Conservation (phyloP, 768 basidiomycete species). For the Leccinum longicurvipes region DNA sequence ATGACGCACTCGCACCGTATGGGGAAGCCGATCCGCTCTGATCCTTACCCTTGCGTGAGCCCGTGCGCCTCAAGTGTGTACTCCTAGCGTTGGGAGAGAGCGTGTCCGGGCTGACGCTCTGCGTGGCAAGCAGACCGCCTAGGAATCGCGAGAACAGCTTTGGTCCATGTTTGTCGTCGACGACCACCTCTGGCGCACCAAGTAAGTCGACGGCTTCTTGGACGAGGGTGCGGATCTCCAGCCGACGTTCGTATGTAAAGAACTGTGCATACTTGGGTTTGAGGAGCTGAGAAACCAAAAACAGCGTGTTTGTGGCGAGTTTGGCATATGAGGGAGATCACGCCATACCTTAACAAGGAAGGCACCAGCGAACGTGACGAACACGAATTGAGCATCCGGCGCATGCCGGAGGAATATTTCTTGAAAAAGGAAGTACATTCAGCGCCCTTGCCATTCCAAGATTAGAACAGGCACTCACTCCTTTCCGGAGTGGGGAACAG, state of each 20-base stretch:
- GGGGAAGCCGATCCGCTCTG: neutral
- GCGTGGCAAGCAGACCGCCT: slow-evolving; percentile 62
- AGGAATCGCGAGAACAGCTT: slow-evolving; percentile 80
- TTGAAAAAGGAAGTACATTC: slow-evolving; percentile 21
- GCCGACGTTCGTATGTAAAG: slow-evolving; percentile 54
- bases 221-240: slow-evolving; percentile 60
- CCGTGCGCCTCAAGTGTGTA: slow-evolving; percentile 17
- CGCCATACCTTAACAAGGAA: slow-evolving; percentile 72
- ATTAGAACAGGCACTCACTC: slow-evolving; percentile 36
- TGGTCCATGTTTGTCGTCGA: slow-evolving; percentile 81
- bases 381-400: slow-evolving; percentile 76
- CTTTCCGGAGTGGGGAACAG: slow-evolving; percentile 51
- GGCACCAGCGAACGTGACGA: slow-evolving; percentile 76
- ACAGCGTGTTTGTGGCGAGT: neutral
- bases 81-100: slow-evolving; percentile 17
- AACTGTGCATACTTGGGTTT: slow-evolving; percentile 70
- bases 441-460: neutral
- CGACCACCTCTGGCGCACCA: slow-evolving; percentile 63
- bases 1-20: too few species aligned
- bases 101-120: slow-evolving; percentile 34
- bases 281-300: slow-evolving; percentile 48
- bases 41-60: slow-evolving; percentile 18
- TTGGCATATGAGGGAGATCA: neutral
- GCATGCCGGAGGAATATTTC: slow-evolving; percentile 64
- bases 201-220: slow-evolving; percentile 66